phyloP scores from a whole-genome alignment of 1,284 basidiomycete genomes.

The Tilletia caries region DNA sequence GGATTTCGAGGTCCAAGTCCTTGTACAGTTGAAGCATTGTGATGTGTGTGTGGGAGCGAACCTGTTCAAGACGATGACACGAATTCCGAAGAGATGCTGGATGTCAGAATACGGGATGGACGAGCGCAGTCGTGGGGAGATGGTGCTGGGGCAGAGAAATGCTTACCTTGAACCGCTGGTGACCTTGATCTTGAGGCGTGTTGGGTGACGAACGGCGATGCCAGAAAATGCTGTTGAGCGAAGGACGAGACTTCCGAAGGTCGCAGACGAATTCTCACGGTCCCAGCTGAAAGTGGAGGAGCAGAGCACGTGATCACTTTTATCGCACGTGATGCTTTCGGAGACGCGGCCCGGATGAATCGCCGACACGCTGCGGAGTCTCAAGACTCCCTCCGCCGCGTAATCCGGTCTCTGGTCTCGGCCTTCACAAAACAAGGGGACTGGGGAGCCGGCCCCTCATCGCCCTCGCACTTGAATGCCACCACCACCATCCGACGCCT shows the following conservation, averaged over 20 bases:
- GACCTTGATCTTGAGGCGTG: slow-evolving; percentile 11
- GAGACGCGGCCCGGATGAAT: too few species aligned
- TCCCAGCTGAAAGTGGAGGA: too few species aligned
- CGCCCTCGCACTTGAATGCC: background rate
- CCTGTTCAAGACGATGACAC: background rate
- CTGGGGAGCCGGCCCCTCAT: background rate
- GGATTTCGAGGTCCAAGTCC: slow-evolving; percentile 53
- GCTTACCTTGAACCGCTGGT: background rate
- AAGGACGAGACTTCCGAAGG: too few species aligned
- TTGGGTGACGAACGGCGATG: too few species aligned
- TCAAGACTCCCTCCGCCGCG: background rate
- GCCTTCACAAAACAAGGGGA: background rate
- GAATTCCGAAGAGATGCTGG: too few species aligned
- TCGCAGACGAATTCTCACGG: too few species aligned
- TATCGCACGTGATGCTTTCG: too few species aligned
- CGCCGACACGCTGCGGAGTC: background rate
- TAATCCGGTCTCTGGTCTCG: background rate
- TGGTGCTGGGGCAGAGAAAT: background rate
- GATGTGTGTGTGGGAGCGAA: background rate
- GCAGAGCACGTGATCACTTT: too few species aligned
- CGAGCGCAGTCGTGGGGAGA: background rate
- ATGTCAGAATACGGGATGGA: slow-evolving; percentile 6
- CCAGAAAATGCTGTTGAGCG: background rate
- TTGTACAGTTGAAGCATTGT: slow-evolving; percentile 54
- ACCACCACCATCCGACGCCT: too few species aligned